phyloP scores from a whole-genome alignment of 306 rosid species.

The Lathyrus oleraceus region DNA sequence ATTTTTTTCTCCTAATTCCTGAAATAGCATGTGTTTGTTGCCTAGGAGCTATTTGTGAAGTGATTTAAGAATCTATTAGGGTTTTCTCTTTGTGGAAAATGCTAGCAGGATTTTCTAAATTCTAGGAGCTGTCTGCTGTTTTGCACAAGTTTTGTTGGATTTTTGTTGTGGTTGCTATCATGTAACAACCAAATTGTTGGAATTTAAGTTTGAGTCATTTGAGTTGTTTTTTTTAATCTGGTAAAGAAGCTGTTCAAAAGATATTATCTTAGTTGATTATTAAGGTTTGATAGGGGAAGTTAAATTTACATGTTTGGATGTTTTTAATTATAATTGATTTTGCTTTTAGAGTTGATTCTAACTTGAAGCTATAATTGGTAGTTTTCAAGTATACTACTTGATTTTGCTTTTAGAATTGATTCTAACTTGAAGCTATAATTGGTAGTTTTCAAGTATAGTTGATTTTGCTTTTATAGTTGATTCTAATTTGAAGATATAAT shows the following conservation, averaged over 20 bases:
- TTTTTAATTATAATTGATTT: no score
- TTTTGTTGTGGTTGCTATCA: not conserved
- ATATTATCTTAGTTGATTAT: no score
- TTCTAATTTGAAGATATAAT: no score
- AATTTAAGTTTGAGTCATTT: conserved; percentile 4
- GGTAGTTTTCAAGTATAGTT: no score
- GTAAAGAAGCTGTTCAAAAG: no score
- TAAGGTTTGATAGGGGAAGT: not conserved
- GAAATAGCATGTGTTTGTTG: no score
- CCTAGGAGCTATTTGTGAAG: not conserved
- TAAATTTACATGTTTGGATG: not conserved
- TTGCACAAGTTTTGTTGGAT: not conserved
- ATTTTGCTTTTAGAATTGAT: no score
- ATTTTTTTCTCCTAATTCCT: not conserved
- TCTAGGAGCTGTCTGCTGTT: not conserved
- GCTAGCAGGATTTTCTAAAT: conserved; percentile 16
- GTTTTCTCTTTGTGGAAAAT: not conserved
- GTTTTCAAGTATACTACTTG: no score
- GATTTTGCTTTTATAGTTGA: no score
- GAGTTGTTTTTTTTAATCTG: no score
- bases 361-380: not conserved
- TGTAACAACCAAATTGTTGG: conserved; percentile 12
- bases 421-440: no score
- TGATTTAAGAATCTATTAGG: not conserved
- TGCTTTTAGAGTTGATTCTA: not conserved